Percentiles rank a stretch among this genome's conserved stretches.
Evolutionary conservation across 192 early-diverging fungal genomes (phyloP).

Genomic region (Entophlyctis helioformis): DNA sequence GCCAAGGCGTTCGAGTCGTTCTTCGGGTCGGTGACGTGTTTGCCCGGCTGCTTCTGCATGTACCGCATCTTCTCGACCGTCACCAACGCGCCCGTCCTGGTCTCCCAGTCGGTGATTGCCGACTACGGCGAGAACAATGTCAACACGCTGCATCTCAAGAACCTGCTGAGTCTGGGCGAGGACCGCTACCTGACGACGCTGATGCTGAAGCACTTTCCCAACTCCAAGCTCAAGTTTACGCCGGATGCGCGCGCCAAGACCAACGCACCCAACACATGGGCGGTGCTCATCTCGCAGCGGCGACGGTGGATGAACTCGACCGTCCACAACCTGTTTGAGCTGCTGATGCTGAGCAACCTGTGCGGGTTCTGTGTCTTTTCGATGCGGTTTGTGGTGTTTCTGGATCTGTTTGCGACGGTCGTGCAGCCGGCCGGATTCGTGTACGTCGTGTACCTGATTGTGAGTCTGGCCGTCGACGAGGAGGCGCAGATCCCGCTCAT

Average conservation of each 20-base stretch:
- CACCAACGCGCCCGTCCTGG: slow-evolving; percentile 81
- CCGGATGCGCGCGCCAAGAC: slow-evolving; percentile 88
- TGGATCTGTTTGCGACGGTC: slow-evolving; percentile 88
- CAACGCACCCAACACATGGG: slow-evolving; percentile 85
- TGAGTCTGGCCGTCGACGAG: slow-evolving; percentile 15
- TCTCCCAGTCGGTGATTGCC: slow-evolving; percentile 74
- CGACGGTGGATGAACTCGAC: slow-evolving; percentile 99
- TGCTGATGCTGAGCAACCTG: slow-evolving; percentile 85
- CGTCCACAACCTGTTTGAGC: slow-evolving; percentile 94
- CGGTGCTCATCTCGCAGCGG: slow-evolving; percentile 89
- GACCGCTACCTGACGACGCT: slow-evolving; percentile 83
- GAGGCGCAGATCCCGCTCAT: slow-evolving; percentile 58
- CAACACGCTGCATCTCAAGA: slow-evolving; percentile 97
- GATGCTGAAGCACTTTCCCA: slow-evolving; percentile 96
- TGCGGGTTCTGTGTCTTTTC: slow-evolving; percentile 99
- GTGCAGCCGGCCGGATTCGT: slow-evolving; percentile 85
- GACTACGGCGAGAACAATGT: slow-evolving; percentile 92
- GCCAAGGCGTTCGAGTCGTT: too few relatives aligned
- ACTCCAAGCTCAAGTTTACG: slow-evolving; percentile 88
- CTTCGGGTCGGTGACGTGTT: slow-evolving; percentile 37
- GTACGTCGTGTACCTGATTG: slow-evolving; percentile 71
- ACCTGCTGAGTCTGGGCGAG: slow-evolving; percentile 94
- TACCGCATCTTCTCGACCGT: slow-evolving; percentile 62
- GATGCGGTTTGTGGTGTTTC: slow-evolving; percentile 94
- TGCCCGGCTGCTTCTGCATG: slow-evolving; percentile 38